phyloP scores from a whole-genome alignment of 2,329 filamentous ascomycete species.

The Colletotrichum sp. region DNA sequence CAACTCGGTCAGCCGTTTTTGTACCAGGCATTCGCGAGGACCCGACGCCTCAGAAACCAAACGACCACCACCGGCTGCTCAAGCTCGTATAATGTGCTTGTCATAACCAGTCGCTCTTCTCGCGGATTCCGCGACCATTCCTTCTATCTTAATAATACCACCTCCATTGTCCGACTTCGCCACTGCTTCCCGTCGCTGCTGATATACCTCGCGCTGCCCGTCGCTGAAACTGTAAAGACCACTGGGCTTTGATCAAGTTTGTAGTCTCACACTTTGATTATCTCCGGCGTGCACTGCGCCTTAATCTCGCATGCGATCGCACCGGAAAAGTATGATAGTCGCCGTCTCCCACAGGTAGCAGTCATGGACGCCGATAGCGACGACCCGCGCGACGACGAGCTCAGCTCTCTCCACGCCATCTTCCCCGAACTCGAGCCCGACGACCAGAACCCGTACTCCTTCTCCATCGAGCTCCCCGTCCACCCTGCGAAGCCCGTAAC shows the following conservation, averaged over 20 bases:
- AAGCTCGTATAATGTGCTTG: neutral
- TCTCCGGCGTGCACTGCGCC: neutral
- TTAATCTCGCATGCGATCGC: neutral
- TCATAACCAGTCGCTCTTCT: conserved; percentile 16
- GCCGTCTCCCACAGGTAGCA: conserved; percentile 13
- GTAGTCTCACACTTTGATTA: neutral
- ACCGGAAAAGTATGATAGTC: conserved; percentile 10
- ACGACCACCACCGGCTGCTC: conserved; percentile 3
- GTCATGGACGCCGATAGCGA: conserved; percentile 44
- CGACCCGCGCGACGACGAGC: conserved; percentile 62
- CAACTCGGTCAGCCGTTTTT: conserved; percentile 1
- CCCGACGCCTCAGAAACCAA: neutral
- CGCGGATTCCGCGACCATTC: conserved; percentile 16
- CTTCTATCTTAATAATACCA: conserved; percentile 2
- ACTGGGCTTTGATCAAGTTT: neutral
- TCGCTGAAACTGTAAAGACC: neutral
- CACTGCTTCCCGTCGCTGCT: neutral
- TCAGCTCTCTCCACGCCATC: conserved; percentile 66
- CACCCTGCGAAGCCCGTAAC: conserved; percentile 58
- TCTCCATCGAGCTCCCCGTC: conserved; percentile 63
- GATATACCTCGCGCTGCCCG: neutral
- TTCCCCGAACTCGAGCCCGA: conserved; percentile 66
- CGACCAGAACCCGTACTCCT: conserved; percentile 47
- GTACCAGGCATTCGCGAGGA: neutral
- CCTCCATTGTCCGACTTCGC: neutral